Percentiles rank a stretch among this genome's conserved stretches.
These are phyloP conservation scores for Lodderomyces oxycetoniae DNA, from an alignment of 1,139 yeast genomes.

Conservation along the genomic window DNA sequence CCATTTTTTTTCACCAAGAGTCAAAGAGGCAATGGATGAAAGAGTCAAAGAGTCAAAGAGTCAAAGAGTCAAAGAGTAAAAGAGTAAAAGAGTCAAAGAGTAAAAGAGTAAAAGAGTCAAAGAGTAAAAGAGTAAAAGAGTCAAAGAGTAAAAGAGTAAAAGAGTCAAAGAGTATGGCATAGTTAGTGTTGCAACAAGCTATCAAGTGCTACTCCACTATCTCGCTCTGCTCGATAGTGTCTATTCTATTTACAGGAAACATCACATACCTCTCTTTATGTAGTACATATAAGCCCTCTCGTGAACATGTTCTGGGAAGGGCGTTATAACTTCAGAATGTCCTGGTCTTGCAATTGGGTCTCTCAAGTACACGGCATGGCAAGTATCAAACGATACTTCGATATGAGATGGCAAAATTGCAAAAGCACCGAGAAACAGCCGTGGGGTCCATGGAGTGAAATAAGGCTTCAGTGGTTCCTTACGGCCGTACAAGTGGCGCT, in stretches of 20 bases:
- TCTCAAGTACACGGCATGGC: slow-evolving; percentile 92
- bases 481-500: slow-evolving; percentile 72
- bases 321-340: slow-evolving; percentile 90
- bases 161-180: no score
- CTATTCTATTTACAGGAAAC: slow-evolving; percentile 11
- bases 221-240: no score
- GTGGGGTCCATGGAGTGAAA: slow-evolving; percentile 96
- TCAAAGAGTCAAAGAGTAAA: no score
- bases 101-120: no score
- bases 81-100: no score
- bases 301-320: slow-evolving; percentile 78
- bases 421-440: slow-evolving; percentile 89
- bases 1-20: no score
- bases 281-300: slow-evolving; percentile 97
- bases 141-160: no score
- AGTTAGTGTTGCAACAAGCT: no score
- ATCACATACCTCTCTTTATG: slow-evolving; percentile 66
- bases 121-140: no score
- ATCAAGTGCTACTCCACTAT: no score
- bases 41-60: no score
- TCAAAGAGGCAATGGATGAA: no score
- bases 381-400: slow-evolving; percentile 83
- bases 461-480: slow-evolving; percentile 70
- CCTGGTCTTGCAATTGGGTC: slow-evolving; percentile 98
- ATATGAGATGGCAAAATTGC: slow-evolving; percentile 89